Base-by-base conservation (phyloP, 2,329 filamentous ascomycete genomes). In the Pseudogymnoascus sp. region DNA sequence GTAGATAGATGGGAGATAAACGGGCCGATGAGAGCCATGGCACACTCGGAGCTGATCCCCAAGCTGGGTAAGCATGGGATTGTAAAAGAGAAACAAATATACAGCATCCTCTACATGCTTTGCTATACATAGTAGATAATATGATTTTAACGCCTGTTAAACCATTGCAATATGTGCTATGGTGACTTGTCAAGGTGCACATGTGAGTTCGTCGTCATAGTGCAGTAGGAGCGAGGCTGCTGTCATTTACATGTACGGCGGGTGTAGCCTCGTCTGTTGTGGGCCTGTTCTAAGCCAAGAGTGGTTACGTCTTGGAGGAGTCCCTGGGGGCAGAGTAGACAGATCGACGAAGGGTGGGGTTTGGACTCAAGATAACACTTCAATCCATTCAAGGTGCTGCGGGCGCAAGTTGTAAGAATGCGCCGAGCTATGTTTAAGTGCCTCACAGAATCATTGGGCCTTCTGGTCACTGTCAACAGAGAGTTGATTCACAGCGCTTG, bases 251-350 rank as follows among this genome's bases (percentile, higher is more conserved):
- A 21, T 2, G 41, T 13, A 13, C 27, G 5, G 48, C 17, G 21
- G 21, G 21, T 2, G 48, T 21, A 55, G 48, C 29, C 48, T 55
- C 48, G 29, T 12, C 48, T 33, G 5, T 15, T 21, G 48, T 33
- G 48, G 48, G 48, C 48, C 48, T 21, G 48, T 33, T 55, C 48
- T 55, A 55, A 33, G n/a, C 48, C 29, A 55, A 55, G 29, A 55
- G 12, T 15, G n/a, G 48, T 55, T 55, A 55, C 48, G 21, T 33
- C 33, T 29, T 7, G 21, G 48, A 27, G 4, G 4, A 10, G 15
- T 13, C 48, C 27, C 48, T 12, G 15, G 17, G n/a, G 29, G 48
- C 12, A 15, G n/a, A 21, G n/a, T 21, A 55, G 48, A 55, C 48
- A 33, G 48, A 55, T 55, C 48, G 48, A 55, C 48, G 9, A 55